Evolutionary conservation across 2,329 filamentous ascomycete genomes (phyloP).

Genomic region (Coniochaeta hoffmannii): DNA sequence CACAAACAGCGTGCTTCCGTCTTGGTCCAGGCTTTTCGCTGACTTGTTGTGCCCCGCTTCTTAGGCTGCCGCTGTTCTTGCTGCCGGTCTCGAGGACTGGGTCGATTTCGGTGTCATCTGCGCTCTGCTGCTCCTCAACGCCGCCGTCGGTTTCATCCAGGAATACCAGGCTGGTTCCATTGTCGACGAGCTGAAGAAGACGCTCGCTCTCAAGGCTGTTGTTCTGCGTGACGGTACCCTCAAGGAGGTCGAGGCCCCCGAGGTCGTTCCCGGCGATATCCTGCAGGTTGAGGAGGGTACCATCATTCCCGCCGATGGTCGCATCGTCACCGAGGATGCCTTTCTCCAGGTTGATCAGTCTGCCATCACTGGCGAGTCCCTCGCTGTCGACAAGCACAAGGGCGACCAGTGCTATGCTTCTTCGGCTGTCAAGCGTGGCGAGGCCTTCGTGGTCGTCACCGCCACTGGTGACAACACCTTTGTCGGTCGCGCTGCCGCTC

Average conservation of each 20-base stretch:
- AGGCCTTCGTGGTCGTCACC: slow-evolving; percentile 75
- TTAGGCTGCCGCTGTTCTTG: slow-evolving; percentile 67
- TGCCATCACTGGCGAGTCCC: slow-evolving; percentile 83
- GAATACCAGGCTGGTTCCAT: slow-evolving; percentile 87
- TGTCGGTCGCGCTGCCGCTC: slow-evolving; percentile 79
- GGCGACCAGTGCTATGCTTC: slow-evolving; percentile 78
- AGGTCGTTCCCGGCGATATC: slow-evolving; percentile 86
- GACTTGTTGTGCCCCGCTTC: slow-evolving; percentile 10
- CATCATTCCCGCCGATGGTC: slow-evolving; percentile 83
- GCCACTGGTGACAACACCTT: slow-evolving; percentile 85
- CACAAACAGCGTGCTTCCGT: background rate
- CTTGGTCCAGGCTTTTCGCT: slow-evolving; percentile 8
- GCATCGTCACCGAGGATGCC: slow-evolving; percentile 74
- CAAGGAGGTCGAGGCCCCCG: slow-evolving; percentile 71
- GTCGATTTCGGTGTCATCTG: slow-evolving; percentile 91
- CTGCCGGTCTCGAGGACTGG: slow-evolving; percentile 81
- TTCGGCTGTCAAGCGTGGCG: slow-evolving; percentile 84
- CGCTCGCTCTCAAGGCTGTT: slow-evolving; percentile 77
- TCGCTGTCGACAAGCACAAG: slow-evolving; percentile 83
- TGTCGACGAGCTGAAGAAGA: slow-evolving; percentile 86
- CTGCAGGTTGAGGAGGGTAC: slow-evolving; percentile 87
- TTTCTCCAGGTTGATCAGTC: slow-evolving; percentile 91
- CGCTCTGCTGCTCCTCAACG: slow-evolving; percentile 76
- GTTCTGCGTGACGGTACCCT: slow-evolving; percentile 75
- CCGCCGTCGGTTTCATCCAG: slow-evolving; percentile 77